Conservation (phyloP, 83 land plant species). For the Picea mariana region DNA sequence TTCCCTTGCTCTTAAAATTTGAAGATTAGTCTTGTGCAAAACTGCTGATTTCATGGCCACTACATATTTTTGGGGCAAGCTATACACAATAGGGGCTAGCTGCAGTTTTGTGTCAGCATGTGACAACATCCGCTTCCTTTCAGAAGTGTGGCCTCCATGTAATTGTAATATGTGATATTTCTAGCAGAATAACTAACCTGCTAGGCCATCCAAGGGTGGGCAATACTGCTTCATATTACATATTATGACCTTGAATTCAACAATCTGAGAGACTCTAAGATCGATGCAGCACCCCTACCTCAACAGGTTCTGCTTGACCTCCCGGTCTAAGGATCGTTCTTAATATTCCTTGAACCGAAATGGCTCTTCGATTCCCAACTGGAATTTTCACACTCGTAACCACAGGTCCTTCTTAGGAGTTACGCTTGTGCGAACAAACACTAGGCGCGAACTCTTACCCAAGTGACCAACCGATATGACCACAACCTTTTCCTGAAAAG, state of each 20-base stretch:
- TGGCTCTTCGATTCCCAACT: too few species aligned
- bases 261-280: neutral
- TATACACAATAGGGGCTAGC: neutral
- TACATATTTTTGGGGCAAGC: neutral
- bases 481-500: too few species aligned
- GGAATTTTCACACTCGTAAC: too few species aligned
- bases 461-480: too few species aligned
- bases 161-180: neutral
- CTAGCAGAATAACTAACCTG: neutral
- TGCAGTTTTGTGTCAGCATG: neutral
- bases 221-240: neutral
- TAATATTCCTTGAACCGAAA: too few species aligned
- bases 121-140: neutral
- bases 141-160: neutral
- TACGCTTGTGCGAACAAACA: too few species aligned
- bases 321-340: too few species aligned
- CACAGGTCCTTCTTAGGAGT: too few species aligned
- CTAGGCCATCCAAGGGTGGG: neutral
- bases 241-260: neutral
- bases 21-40: neutral
- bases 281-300: too few species aligned
- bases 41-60: neutral
- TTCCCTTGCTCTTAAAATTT: too few species aligned
- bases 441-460: too few species aligned
- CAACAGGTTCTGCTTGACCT: too few species aligned